Evolutionary conservation across 2,329 filamentous ascomycete genomes (phyloP).

Genomic region (Diaporthe sp.): DNA sequence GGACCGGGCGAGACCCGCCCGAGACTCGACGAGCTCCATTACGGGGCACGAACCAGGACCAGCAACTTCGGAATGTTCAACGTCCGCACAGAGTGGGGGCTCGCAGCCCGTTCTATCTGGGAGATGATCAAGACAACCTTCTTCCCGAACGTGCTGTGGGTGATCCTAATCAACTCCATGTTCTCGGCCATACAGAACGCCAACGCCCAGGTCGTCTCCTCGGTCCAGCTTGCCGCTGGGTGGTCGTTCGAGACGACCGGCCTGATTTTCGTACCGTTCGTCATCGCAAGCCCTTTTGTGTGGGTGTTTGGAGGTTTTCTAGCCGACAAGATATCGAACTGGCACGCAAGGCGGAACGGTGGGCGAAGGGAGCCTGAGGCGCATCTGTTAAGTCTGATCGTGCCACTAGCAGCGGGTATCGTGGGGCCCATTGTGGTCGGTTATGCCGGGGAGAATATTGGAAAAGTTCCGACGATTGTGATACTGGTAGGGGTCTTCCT

Average conservation of each 20-base stretch:
- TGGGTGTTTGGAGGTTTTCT: constrained; percentile 51
- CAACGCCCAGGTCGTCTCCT: constrained; percentile 43
- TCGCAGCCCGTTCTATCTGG: constrained; percentile 42
- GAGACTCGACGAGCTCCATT: constrained; percentile 46
- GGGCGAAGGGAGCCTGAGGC: constrained; percentile 47
- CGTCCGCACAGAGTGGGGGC: constrained; percentile 44
- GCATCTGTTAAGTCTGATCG: constrained; percentile 45
- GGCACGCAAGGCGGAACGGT: constrained; percentile 42
- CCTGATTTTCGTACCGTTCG: constrained; percentile 44
- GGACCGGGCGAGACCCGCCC: constrained; percentile 46
- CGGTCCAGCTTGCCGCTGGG: constrained; percentile 44
- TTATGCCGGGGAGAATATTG: constrained; percentile 43
- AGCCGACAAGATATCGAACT: constrained; percentile 49
- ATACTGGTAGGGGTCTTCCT: constrained; percentile 45
- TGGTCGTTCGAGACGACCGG: constrained; percentile 49
- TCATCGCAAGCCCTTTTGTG: constrained; percentile 42
- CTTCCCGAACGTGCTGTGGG: constrained; percentile 50
- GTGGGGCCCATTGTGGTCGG: constrained; percentile 45
- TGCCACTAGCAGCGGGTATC: constrained; percentile 45
- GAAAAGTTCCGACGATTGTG: constrained; percentile 41
- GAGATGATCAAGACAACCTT: constrained; percentile 47
- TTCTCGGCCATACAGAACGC: constrained; percentile 46
- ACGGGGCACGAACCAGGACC: constrained; percentile 44
- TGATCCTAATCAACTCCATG: constrained; percentile 46
- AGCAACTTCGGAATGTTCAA: constrained; percentile 49